phyloP scores from a whole-genome alignment of 768 basidiomycete species.

The Pleurotus salmoneostramineus region DNA sequence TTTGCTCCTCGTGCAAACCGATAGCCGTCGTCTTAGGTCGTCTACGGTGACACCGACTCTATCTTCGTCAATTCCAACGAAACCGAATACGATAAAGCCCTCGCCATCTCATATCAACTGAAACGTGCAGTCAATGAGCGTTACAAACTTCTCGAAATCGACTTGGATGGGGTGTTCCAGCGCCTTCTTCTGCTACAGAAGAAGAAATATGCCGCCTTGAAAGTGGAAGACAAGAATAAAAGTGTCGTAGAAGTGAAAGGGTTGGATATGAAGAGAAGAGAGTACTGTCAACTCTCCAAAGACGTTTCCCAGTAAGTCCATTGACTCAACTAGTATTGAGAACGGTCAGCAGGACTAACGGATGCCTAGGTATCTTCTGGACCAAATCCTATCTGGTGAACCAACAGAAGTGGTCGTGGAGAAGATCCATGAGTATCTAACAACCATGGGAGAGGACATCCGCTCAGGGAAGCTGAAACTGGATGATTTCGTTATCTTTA shows the following conservation, averaged over 20 bases:
- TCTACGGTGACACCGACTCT: slow-evolving; percentile 98
- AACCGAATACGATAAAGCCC: slow-evolving; percentile 80
- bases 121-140: slow-evolving; percentile 96
- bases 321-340: neutral
- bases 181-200: slow-evolving; percentile 91
- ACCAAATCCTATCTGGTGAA: slow-evolving; percentile 89
- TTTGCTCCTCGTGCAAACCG: neutral
- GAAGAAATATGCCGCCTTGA: slow-evolving; percentile 98
- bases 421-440: slow-evolving; percentile 89
- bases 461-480: slow-evolving; percentile 72
- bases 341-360: neutral
- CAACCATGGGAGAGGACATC: slow-evolving; percentile 71
- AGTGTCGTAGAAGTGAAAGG: slow-evolving; percentile 92
- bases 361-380: slow-evolving; percentile 73
- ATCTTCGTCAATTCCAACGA: slow-evolving; percentile 98
- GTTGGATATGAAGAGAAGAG: slow-evolving; percentile 97
- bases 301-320: slow-evolving; percentile 80
- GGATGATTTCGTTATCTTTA: slow-evolving; percentile 95
- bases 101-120: slow-evolving; percentile 88
- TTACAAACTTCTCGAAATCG: slow-evolving; percentile 94
- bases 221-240: slow-evolving; percentile 79
- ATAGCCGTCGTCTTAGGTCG: slow-evolving; percentile 56
- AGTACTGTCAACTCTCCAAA: slow-evolving; percentile 91
- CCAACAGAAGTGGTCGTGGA: slow-evolving; percentile 86
- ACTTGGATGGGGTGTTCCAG: slow-evolving; percentile 92